These are phyloP conservation scores for Setaria italica DNA, from an alignment of 202 grass and related monocot genomes.

Conservation along the genomic window DNA sequence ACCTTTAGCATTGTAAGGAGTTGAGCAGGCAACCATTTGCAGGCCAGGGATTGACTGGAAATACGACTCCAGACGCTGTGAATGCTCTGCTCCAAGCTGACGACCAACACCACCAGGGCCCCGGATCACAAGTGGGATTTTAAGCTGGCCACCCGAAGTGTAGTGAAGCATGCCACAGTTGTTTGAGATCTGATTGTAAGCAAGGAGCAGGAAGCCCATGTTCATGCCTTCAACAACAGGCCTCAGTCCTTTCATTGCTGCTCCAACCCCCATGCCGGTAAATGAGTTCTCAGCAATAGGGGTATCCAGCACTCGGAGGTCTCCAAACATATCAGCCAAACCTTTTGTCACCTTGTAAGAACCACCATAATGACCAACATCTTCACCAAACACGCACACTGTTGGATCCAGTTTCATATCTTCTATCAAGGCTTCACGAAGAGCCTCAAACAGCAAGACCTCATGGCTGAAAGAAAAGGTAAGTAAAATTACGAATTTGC, in stretches of 20 bases:
- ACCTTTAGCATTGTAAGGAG: slow-evolving; percentile 89
- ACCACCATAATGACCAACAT: slow-evolving; percentile 84
- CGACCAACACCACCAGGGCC: slow-evolving; percentile 83
- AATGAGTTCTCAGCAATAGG: slow-evolving; percentile 95
- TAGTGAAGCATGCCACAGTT: slow-evolving; percentile 97
- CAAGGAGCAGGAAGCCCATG: slow-evolving; percentile 92
- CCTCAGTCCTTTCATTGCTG: slow-evolving; percentile 75
- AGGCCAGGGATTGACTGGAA: slow-evolving; percentile 91
- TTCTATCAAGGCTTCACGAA: slow-evolving; percentile 79
- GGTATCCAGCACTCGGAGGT: slow-evolving; percentile 84
- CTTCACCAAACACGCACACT: slow-evolving; percentile 84
- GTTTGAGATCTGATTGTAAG: slow-evolving; percentile 95
- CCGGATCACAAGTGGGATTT: slow-evolving; percentile 83
- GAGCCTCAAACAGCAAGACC: slow-evolving; percentile 75
- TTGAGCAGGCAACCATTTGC: slow-evolving; percentile 95
- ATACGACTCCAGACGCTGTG: slow-evolving; percentile 86
- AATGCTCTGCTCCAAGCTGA: slow-evolving; percentile 90
- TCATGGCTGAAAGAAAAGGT: slow-evolving; percentile 64
- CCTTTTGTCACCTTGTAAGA: slow-evolving; percentile 91
- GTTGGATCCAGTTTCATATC: slow-evolving; percentile 81
- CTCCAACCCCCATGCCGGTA: slow-evolving; percentile 79
- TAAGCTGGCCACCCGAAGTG: slow-evolving; percentile 87
- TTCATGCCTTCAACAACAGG: slow-evolving; percentile 91
- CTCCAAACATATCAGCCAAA: slow-evolving; percentile 74
- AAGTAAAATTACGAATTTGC: slow-evolving; percentile 25